Base-by-base conservation (phyloP, 176 grass and related monocot genomes). In the Aegilops longissima region DNA sequence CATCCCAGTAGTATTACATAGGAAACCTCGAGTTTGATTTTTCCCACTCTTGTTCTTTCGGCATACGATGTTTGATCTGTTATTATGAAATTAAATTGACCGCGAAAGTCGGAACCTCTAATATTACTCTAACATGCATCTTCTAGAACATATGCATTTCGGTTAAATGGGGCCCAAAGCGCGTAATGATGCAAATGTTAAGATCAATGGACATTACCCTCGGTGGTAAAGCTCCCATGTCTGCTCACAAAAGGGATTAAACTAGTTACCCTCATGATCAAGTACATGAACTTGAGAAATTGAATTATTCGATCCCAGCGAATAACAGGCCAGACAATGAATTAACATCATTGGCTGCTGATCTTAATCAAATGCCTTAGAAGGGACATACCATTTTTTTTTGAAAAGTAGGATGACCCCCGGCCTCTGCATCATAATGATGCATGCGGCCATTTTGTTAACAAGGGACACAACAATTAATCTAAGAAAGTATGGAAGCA, bases 301-400 rank as follows among this genome's bases (percentile, higher is more conserved):
- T 75, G 10, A 47, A 2, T 47, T 24, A 73, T 73, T 73, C 38
- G 1, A 73, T 73, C n/a, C n/a, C 13, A n/a, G 6, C 38, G 14
- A 52, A 58, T 58, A 58, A 52, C 49, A 16, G 12, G 6, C 12
- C 62, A 17, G 39, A 45, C 6, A 63, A 67, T 27, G 69, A 29
- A 61, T 70, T 69, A 69, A 16, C 70, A 71, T 71, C 38, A 82
- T 49, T 47, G 65, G 13, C 2, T 16, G 13, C 3, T 24, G 54
- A 34, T 82, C 51, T 16, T 63, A 65, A 71, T 90, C 27, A 86
- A 77, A 90, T 86, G 51, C 79, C 88, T 78, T 90, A 84, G 29
- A 86, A 86, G 84, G 73, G 8, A 86, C 79, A 38, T 64, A 11
- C 3, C 30, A 31, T 31, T 31, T 31, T 31, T 31, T 31, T 31